A percentile compares a stretch with the other conserved stretches of the same genome.
phyloP scores from a whole-genome alignment of 768 basidiomycete genomes.

The Myochromella boudieri region DNA sequence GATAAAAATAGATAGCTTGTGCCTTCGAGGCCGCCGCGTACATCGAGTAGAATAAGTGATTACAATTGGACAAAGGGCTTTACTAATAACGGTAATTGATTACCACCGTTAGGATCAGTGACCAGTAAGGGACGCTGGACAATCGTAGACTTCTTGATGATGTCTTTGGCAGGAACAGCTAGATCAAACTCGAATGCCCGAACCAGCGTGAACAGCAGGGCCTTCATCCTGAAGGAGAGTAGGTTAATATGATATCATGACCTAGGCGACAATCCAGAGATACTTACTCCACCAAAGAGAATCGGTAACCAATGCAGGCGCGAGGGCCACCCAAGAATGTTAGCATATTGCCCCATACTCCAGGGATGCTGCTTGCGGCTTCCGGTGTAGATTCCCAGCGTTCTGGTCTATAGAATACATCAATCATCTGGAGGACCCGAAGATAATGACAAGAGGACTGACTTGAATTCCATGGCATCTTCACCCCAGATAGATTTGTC shows the following conservation, averaged over 20 bases:
- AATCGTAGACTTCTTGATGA: slow-evolving; percentile 36
- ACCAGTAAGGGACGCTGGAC: slow-evolving; percentile 45
- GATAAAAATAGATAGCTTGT: no score
- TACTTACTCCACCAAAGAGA: slow-evolving; percentile 54
- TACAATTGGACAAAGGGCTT: slow-evolving; percentile 17
- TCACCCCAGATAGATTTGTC: slow-evolving; percentile 59
- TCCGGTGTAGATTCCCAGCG: slow-evolving; percentile 56
- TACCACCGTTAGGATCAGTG: slow-evolving; percentile 35
- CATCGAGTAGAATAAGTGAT: background rate
- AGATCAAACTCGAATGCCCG: slow-evolving; percentile 56
- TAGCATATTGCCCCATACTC: slow-evolving; percentile 59
- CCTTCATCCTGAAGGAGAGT: slow-evolving; percentile 29
- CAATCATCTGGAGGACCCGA: background rate
- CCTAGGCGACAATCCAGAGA: background rate
- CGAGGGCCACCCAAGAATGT: slow-evolving; percentile 66
- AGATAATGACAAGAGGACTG: background rate
- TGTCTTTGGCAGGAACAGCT: slow-evolving; percentile 45
- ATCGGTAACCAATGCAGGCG: slow-evolving; percentile 68
- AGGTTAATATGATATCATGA: background rate
- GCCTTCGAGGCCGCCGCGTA: no score
- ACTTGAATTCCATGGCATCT: slow-evolving; percentile 65
- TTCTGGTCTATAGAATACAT: slow-evolving; percentile 56
- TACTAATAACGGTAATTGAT: slow-evolving; percentile 45
- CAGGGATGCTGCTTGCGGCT: slow-evolving; percentile 45
- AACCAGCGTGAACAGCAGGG: slow-evolving; percentile 46